phyloP scores from a whole-genome alignment of 768 basidiomycete genomes.

The Terana coerulea region DNA sequence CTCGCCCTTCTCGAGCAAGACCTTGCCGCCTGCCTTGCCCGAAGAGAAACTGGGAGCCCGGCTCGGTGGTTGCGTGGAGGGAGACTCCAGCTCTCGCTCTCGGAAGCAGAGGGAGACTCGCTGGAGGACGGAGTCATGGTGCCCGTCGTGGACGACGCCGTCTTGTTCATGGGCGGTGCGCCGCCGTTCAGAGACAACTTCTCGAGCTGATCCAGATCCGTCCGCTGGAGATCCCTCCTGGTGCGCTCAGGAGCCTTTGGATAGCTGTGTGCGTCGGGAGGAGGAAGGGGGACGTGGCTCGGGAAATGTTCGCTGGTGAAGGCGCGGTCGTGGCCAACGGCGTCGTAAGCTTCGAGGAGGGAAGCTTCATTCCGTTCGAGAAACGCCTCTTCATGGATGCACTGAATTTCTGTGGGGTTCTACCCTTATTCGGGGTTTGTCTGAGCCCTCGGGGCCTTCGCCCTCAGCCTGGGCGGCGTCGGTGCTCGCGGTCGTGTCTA shows the following conservation, averaged over 20 bases:
- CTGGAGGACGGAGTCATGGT: constrained; percentile 35
- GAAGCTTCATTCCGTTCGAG: constrained; percentile 18
- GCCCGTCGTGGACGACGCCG: constrained; percentile 33
- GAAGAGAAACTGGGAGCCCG: constrained; percentile 41
- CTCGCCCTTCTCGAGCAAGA: constrained; percentile 10
- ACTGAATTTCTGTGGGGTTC: constrained; percentile 3
- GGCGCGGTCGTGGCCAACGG: constrained; percentile 11
- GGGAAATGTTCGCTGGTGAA: constrained; percentile 17
- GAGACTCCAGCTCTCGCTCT: constrained; percentile 56
- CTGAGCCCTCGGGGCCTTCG: constrained; percentile 54
- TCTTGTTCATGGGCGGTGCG: constrained; percentile 21
- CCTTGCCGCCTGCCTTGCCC: constrained; percentile 25
- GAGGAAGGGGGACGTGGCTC: constrained; percentile 41
- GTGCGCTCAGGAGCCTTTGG: constrained; percentile 51
- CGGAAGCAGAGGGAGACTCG: constrained; percentile 51
- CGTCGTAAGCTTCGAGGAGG: constrained; percentile 12
- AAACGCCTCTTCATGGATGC: not conserved
- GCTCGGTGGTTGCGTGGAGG: constrained; percentile 59
- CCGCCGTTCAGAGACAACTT: constrained; percentile 16
- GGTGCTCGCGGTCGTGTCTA: constrained; percentile 39
- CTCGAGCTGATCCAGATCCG: constrained; percentile 12
- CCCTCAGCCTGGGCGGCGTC: constrained; percentile 51
- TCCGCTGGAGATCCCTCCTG: constrained; percentile 39
- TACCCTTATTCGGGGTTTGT: constrained; percentile 47
- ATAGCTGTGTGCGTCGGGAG: constrained; percentile 43